Base-by-base conservation (phyloP, 257 asterid species). In the Scutellaria galericulata region DNA sequence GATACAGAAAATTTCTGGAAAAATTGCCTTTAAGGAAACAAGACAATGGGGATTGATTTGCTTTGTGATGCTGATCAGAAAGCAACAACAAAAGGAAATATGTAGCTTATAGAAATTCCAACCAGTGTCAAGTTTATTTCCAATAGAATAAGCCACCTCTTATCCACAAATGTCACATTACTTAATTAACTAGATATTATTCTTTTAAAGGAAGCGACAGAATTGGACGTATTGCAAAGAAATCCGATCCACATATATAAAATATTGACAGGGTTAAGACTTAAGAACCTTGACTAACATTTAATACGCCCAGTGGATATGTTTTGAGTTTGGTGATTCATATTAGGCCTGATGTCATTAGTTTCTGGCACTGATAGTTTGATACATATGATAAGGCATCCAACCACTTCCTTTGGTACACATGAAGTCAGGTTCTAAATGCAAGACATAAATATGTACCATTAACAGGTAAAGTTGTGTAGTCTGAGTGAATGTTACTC, bases 401-500 rank as follows among this genome's bases (percentile, higher is more conserved):
- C 70, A 59, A 41, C 0, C 52, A 15, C 31, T 10, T 22, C 40
- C 41, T 50, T 18, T 44, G 61, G 4, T 31, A 40, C 62, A n/a
- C 22, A 56, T 47, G 37, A 48, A 45, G 35, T 8, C 72, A 42
- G 61, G 62, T 42, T 50, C 39, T 51, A 76, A 57, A n/a, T 39
- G 47, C 53, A 63, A 69, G 62, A 18, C 20, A 40, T 42, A 39
- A 48, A 31, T 13, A 12, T 57, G 47, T 64, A n/a, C 67, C 41
- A 61, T 62, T 14, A 61, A 65, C 37, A 20, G 59, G 24, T 56
- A 67, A 42, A 60, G 42, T 42, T 13, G 60, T 13, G 58, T 68
- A 40, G 39, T 27, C 39, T 62, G 73, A 66, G 73, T 52, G 45
- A 58, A 74, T 73, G 85, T 69, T 73, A 80, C 99, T 84, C 78